Conservation (phyloP, 345 rosid species). For the Crucihimalaya himalaica region DNA sequence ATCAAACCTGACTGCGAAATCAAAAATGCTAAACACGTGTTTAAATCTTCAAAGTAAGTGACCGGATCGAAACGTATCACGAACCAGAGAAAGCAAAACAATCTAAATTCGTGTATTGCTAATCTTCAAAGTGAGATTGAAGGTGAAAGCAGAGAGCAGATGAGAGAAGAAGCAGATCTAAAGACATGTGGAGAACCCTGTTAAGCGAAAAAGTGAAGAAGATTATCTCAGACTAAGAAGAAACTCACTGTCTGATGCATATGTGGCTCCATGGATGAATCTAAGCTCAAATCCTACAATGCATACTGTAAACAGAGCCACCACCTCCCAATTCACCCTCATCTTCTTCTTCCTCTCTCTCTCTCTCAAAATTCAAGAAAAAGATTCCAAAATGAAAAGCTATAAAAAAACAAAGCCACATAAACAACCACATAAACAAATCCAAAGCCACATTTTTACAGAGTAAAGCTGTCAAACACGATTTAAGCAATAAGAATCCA, state of each 20-base stretch:
- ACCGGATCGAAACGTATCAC: not conserved
- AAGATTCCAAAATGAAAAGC: conserved; percentile 34
- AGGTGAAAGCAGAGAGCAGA: not conserved
- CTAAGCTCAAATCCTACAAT: conserved; percentile 55
- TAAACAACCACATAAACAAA: no score
- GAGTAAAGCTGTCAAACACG: conserved; percentile 77
- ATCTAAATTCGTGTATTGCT: not conserved
- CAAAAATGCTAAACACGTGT: not conserved
- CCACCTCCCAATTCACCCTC: conserved; percentile 48
- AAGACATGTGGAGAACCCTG: conserved; percentile 9
- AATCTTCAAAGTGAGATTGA: not conserved
- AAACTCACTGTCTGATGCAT: conserved; percentile 65
- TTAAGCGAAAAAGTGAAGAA: conserved; percentile 4
- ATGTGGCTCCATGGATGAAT: conserved; percentile 59
- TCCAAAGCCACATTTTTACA: conserved; percentile 18
- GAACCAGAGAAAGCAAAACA: conserved; percentile 8
- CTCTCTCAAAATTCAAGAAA: conserved; percentile 21
- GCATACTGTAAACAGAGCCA: conserved; percentile 49
- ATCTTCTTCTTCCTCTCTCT: conserved; percentile 36
- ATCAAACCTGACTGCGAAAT: conserved; percentile 9
- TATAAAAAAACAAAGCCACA: not conserved
- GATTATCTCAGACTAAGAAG: conserved; percentile 10
- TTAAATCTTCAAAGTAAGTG: conserved; percentile 21
- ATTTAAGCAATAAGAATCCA: conserved; percentile 66
- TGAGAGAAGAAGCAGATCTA: no score